Evolutionary conservation across 2,329 filamentous ascomycete species (phyloP), one percentile per base, ranked within the genome.

Genomic region (Fusarium brachygibbosum): DNA sequence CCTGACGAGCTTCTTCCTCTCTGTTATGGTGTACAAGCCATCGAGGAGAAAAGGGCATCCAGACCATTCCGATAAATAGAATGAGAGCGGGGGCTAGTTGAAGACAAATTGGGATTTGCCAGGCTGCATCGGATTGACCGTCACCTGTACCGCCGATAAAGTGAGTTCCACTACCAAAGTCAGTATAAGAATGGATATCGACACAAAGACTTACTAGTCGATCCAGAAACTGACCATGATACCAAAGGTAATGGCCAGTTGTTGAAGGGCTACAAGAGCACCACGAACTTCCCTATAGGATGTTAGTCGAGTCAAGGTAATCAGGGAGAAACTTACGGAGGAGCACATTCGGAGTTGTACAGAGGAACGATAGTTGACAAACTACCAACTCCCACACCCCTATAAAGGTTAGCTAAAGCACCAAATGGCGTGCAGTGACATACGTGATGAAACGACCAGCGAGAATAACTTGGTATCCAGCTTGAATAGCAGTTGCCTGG

Each of bases 11-110:
- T 76, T 94, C 91, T 0, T 84, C 84, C 73, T 94, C 91, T 35
- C 91, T 88, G 58, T 82, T 83, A 72, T 92, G 89, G 76, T 93
- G 88, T 11, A 92, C 81, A 2, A 95, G 85, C 91, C 91, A 94
- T 70, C 92, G 85, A 0, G 92, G 92, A 0, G 88, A 91, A 79
- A 91, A 93, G 0, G 92, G 92, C 91, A 94, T 93, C 80, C 92
- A 93, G 13, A 91, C 74, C 86, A 94, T 94, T 37, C 92, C 91
- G 13, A 85, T 72, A 29, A 90, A 87, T 2, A 95, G 85, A 6
- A 93, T 71, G 3, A 89, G 71, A 1, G 90, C 91, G 0, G 91
- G 91, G 0, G 84, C 82, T 5, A 94, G 83, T 73, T 95, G 92
- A 1, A 94, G 82, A 69, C 87, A 90, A 51, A 93, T 87, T 0